Conservation (phyloP, 305 asterid genomes). For the Fraxinus latifolia region DNA sequence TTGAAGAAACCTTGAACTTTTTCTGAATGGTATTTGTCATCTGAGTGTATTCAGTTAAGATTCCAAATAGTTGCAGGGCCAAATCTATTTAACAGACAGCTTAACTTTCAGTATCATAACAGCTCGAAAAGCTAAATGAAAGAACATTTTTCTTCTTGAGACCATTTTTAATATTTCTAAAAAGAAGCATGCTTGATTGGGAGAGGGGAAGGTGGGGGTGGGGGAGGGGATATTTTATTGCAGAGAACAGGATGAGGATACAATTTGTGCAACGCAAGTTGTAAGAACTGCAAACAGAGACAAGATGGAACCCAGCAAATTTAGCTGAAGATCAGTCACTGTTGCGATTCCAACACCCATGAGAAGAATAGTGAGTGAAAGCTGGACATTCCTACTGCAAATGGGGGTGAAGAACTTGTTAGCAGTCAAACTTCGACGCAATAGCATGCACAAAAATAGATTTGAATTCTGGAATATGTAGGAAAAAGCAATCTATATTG, state of each 20-base stretch:
- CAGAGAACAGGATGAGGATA: constrained; percentile 41
- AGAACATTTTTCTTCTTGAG: background rate
- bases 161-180: background rate
- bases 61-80: constrained; percentile 16
- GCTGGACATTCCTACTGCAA: constrained; percentile 66
- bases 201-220: background rate
- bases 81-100: background rate
- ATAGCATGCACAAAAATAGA: background rate
- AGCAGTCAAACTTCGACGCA: constrained; percentile 15
- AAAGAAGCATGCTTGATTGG: background rate
- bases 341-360: constrained; percentile 83
- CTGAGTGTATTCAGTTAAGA: constrained; percentile 53
- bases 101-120: background rate
- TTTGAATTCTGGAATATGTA: background rate
- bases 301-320: constrained; percentile 61
- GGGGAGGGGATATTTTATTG: background rate
- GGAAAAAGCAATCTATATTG: background rate
- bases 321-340: constrained; percentile 76
- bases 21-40: constrained; percentile 81
- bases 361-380: constrained; percentile 59
- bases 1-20: constrained; percentile 79
- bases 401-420: constrained; percentile 25
- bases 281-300: constrained; percentile 66
- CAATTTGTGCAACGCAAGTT: constrained; percentile 72
- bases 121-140: background rate